These are phyloP conservation scores for Knoxdaviesia proteae DNA, from an alignment of 2,329 filamentous ascomycete species.

Conservation along the genomic window DNA sequence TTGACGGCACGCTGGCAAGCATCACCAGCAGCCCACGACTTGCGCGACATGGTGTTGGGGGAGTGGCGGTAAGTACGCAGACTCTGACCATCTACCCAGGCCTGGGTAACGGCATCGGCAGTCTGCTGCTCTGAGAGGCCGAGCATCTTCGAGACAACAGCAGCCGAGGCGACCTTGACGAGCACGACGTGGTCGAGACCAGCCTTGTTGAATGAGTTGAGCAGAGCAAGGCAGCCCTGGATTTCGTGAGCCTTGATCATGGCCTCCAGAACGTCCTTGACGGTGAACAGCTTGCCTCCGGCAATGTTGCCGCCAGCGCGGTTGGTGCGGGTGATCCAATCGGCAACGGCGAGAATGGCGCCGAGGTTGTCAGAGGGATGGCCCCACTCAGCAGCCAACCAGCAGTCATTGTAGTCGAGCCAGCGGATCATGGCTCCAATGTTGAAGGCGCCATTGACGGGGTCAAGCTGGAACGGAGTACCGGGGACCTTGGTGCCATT, in stretches of 20 bases:
- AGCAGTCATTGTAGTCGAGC: slow-evolving; percentile 99
- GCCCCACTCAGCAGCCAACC: slow-evolving; percentile 96
- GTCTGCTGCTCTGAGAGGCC: slow-evolving; percentile 79
- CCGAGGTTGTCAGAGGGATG: slow-evolving; percentile 97
- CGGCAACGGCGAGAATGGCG: slow-evolving; percentile 85
- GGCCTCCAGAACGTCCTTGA: slow-evolving; percentile 79
- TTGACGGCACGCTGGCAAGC: slow-evolving; percentile 92
- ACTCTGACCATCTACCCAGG: slow-evolving; percentile 91
- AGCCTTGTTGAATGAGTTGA: slow-evolving; percentile 98
- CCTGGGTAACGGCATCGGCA: slow-evolving; percentile 85
- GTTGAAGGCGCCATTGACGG: slow-evolving; percentile 92
- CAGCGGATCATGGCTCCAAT: slow-evolving; percentile 97
- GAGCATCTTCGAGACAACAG: slow-evolving; percentile 88
- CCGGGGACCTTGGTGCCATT: slow-evolving; percentile 83
- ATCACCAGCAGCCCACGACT: slow-evolving; percentile 97
- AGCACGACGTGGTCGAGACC: slow-evolving; percentile 93
- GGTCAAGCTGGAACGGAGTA: slow-evolving; percentile 84
- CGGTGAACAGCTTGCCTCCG: slow-evolving; percentile 69
- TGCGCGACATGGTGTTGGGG: slow-evolving; percentile 98
- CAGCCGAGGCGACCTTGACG: slow-evolving; percentile 90
- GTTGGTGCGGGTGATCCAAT: slow-evolving; percentile 91
- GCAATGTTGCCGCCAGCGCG: slow-evolving; percentile 58
- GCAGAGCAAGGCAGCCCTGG: slow-evolving; percentile 84
- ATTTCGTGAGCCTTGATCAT: slow-evolving; percentile 99
- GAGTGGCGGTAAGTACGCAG: slow-evolving; percentile 93